Evolutionary conservation across 495 filamentous ascomycete genomes (phyloP), one percentile per base, ranked within the genome.

Genomic region (Lasiosphaeriaceae sp.): DNA sequence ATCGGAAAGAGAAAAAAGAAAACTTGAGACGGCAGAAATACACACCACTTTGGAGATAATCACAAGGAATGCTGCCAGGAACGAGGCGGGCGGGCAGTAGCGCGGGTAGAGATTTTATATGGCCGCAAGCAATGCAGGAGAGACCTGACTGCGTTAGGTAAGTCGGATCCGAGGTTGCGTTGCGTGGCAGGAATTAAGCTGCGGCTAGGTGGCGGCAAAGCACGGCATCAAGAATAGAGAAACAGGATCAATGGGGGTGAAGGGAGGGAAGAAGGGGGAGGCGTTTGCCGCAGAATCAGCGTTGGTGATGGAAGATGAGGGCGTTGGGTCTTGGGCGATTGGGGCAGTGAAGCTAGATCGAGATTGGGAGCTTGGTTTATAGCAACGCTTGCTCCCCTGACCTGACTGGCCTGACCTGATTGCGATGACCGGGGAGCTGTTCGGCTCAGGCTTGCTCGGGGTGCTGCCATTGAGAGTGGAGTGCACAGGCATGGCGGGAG

Each of bases 241-340:
- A 16, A 43, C 4, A 43, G 39, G n/a, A 12, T 20, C 29, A 20
- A 39, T 16, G 50, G 16, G 39, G 12, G 4, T n/a, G n/a, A n/a
- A 17, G 12, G 39, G 16, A 12, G 16, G 39, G 14, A 43, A 41
- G 57, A 64, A 65, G 62, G 62, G 58, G 62, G 62, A 61, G 58
- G 62, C 58, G 58, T 61, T 41, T 62, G 62, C 49, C 52, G 62
- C 62, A 61, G 56, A 56, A 45, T 31, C 19, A 46, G 3, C 49
- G 58, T 55, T 41, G 52, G 47, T 37, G 44, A 37, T 39, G 46
- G 48, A 23, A 52, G 39, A 23, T 8, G 14, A 9, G 23, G 29
- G 31, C 20, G 43, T 34, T 56, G 54, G 39, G 12, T 14, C 14
- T 43, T 14, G 58, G 58, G 54, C 50, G 44, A 61, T 54, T 52